A percentile compares a stretch with the other conserved stretches of the same genome.
phyloP scores from a whole-genome alignment of 139 green algal species.

The Chlamydomonas sphaeroides region DNA sequence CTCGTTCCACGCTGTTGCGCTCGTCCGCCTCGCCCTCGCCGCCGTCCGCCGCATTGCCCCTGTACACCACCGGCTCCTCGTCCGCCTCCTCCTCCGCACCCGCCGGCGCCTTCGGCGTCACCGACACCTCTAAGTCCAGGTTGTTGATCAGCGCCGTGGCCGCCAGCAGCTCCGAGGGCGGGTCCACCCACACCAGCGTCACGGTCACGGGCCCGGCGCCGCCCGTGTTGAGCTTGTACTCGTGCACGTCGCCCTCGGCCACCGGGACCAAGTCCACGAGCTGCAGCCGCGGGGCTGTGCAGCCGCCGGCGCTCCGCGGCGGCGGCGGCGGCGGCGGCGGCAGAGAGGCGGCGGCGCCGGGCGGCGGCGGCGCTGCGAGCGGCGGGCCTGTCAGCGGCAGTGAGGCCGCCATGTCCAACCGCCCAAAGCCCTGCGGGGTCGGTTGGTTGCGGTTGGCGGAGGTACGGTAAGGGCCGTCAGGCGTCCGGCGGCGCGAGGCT shows the following conservation, averaged over 20 bases:
- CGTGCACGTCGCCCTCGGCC: conserved; percentile 25
- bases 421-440: conserved; percentile 76
- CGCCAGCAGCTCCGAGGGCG: conserved; percentile 37
- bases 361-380: not conserved
- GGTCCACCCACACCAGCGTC: conserved; percentile 80
- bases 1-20: conserved; percentile 25
- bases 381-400: conserved; percentile 59
- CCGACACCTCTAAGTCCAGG: conserved; percentile 68
- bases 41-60: not conserved
- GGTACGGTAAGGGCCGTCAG: no score
- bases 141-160: conserved; percentile 80
- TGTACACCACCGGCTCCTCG: not conserved
- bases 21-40: not conserved
- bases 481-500: not conserved
- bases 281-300: not conserved
- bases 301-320: not conserved
- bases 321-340: not conserved
- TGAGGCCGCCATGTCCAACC: conserved; percentile 64
- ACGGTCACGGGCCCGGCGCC: conserved; percentile 64
- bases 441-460: no score
- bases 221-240: conserved; percentile 70
- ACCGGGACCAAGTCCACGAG: conserved; percentile 8
- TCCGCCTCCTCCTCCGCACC: not conserved
- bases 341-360: not conserved
- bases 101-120: not conserved